Evolutionary conservation across 1,284 basidiomycete species (phyloP).

Genomic region (Marasmius oreades): DNA sequence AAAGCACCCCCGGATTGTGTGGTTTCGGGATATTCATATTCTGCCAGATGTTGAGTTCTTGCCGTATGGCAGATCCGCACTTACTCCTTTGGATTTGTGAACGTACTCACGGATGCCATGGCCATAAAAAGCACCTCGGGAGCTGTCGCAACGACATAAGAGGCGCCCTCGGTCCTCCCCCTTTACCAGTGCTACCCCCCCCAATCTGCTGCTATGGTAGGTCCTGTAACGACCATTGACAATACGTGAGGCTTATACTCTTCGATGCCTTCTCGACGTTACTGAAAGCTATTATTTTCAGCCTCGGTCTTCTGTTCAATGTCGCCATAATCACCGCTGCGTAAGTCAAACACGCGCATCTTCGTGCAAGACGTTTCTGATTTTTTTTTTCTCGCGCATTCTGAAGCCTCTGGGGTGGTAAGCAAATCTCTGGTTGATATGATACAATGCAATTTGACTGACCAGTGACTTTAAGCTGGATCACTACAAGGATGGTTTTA

Average conservation of each 20-base stretch:
- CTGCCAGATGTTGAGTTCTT: background rate
- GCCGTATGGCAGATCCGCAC: background rate
- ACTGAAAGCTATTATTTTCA: background rate
- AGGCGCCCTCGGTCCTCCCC: background rate
- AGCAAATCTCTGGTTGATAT: background rate
- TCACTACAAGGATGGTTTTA: constrained; percentile 3
- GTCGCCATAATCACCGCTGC: constrained; percentile 4
- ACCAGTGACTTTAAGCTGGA: background rate
- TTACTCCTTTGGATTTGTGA: too few species aligned
- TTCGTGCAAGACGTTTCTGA: background rate
- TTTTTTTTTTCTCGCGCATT: background rate
- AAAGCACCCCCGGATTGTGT: too few species aligned
- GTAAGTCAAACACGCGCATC: background rate
- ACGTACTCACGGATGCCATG: background rate
- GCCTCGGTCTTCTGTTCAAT: constrained; percentile 3
- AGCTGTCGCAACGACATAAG: background rate
- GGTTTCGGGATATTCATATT: too few species aligned
- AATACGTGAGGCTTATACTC: background rate
- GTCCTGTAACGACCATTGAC: background rate
- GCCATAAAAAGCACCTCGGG: background rate
- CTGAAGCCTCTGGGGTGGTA: background rate
- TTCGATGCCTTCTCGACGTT: background rate
- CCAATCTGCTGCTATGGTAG: background rate
- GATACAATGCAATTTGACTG: background rate
- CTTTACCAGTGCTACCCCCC: background rate